Base-by-base conservation (phyloP, 176 grass and related monocot species). In the Alopecurus myosuroides region DNA sequence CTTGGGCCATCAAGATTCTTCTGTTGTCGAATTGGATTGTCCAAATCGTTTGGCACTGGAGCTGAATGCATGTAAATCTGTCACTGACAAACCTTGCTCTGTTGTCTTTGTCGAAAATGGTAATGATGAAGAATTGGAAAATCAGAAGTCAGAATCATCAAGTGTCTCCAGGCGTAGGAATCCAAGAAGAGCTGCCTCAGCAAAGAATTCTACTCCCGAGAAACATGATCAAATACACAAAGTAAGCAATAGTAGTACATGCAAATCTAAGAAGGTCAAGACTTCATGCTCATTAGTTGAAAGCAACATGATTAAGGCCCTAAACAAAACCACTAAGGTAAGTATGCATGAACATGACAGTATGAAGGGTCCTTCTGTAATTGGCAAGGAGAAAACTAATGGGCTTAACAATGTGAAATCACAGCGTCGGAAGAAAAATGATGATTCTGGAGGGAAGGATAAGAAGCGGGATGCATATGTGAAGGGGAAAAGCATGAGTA, bases 111-210 rank as follows among this genome's bases (percentile, higher is more conserved):
- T 18, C 28, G 40, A 79, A 53, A 88, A 62, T 88, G 61, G n/a
- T 80, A 62, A 88, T 30, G 81, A 40, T 81, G 65, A 55, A 82
- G 88, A 82, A 55, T 85, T 29, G 44, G 61, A 69, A 36, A 81
- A 76, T 52, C 85, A 81, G 62, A 92, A 88, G 61, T 46, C 45
- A 34, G 70, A 60, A 71, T 55, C 77, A 40, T 73, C 89, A 53
- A 42, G 82, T 82, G 86, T 92, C 56, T 94, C 91, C 76, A 91
- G 86, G n/a, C 88, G 94, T 34, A 99, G 88, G 62, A 97, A 99
- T 86, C 97, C 97, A 55, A 94, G 83, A 88, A 91, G 88, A 80
- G 90, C 90, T 23, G 97, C 92, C 72, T 90, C 97, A 29, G 86
- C 82, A 25, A 82, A 86, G 78, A 92, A 67, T 77, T 40, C 71